phyloP scores from a whole-genome alignment of 2,329 filamentous ascomycete genomes.

The Paraphoma chrysanthemicola region DNA sequence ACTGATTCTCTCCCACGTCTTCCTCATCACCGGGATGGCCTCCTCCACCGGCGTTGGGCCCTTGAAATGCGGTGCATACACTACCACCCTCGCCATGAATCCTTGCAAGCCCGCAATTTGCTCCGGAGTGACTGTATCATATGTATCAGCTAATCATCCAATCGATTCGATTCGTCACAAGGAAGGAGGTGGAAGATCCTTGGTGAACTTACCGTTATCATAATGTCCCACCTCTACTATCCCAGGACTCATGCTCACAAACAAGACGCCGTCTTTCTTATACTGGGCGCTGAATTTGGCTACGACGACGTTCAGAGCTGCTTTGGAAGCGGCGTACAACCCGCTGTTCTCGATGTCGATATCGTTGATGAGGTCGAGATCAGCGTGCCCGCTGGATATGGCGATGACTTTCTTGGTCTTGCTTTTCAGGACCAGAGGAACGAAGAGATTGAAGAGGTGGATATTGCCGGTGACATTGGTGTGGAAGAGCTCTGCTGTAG shows the following conservation, averaged over 20 bases:
- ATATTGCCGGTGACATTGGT: slow-evolving; percentile 62
- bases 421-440: slow-evolving; percentile 61
- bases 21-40: slow-evolving; percentile 12
- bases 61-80: slow-evolving; percentile 21
- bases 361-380: slow-evolving; percentile 53
- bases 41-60: slow-evolving; percentile 16
- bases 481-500: slow-evolving; percentile 42
- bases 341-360: slow-evolving; percentile 43
- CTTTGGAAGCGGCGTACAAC: slow-evolving; percentile 60
- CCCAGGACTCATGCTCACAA: slow-evolving; percentile 61
- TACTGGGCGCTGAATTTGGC: slow-evolving; percentile 58
- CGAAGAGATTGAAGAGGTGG: slow-evolving; percentile 61
- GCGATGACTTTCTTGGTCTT: slow-evolving; percentile 62
- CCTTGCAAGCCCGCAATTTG: slow-evolving; percentile 27
- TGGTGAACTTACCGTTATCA: slow-evolving; percentile 17
- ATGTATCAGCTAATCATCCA: not conserved
- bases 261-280: slow-evolving; percentile 58
- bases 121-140: slow-evolving; percentile 16
- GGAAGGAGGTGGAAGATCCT: no score
- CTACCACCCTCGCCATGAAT: slow-evolving; percentile 33
- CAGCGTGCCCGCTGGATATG: slow-evolving; percentile 57
- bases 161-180: not conserved
- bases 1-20: slow-evolving; percentile 13
- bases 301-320: slow-evolving; percentile 59
- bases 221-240: slow-evolving; percentile 54